Evolutionary conservation across 768 basidiomycete species (phyloP), one percentile per base, ranked within the genome.

Genomic region (Lentinus brumalis): DNA sequence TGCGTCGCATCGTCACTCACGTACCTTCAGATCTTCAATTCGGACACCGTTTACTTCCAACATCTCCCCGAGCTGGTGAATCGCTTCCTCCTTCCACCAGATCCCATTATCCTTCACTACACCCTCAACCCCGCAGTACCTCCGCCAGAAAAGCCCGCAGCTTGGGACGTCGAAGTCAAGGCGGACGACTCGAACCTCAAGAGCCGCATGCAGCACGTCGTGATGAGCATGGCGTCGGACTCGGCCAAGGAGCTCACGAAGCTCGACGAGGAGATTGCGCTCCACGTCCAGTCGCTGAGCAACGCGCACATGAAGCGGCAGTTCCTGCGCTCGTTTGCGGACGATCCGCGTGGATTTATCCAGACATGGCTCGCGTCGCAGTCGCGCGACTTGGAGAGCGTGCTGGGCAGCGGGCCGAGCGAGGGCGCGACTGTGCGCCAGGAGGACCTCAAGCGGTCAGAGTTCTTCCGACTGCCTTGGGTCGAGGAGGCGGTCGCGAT

Each of bases 301-400:
- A 94, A 94, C 67, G 84, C 94, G 1, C 88, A 93, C 68, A 80
- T 92, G 64, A 96, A 96, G 73, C 83, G 87, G 26, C 89, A 91
- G 8, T 98, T 98, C 75, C 76, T 98, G 45, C 83, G 86, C 63
- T 85, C 86, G 1, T 97, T 97, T 70, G 86, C 92, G 12, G 77
- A 83, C 0, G 85, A 94, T 51, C 92, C 96, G 8, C 79, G 86
- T 6, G 79, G 81, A 64, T 91, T 98, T 71, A 90, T 95, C 57
- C 89, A 95, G 69, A 89, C 86, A 3, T 97, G 94, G 94, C 73
- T 98, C 16, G 90, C 91, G 66, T 94, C 92, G 2, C 96, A 98
- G 72, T 92, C 94, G 50, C 83, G 93, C 14, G 96, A 98, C 74
- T 74, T 98, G 46, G 93, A 96, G 75, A 89, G 85, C 59, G 81